Percentiles rank a stretch among this genome's conserved stretches.
Evolutionary conservation across 108 stramenopile genomes (phyloP).

Genomic region (Pelagomonas calceolata): DNA sequence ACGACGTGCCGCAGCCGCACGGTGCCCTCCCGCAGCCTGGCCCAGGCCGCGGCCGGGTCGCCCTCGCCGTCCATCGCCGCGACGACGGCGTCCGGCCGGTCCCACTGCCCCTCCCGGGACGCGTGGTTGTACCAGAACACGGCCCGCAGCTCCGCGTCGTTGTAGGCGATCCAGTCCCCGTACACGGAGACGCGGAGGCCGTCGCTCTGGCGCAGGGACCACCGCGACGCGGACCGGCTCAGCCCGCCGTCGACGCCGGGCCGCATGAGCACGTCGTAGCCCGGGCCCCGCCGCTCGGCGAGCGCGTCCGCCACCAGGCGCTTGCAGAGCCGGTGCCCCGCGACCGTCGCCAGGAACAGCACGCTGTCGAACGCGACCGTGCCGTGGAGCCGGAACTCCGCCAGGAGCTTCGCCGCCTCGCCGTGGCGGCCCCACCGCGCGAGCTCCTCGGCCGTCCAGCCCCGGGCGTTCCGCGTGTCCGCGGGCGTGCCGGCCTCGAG

Average conservation of each 20-base stretch:
- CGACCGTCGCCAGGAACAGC: constrained; percentile 36
- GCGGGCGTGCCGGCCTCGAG: constrained; percentile 33
- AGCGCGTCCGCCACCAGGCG: constrained; percentile 11
- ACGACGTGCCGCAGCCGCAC: too few species aligned
- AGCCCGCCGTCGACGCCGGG: not conserved
- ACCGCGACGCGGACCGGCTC: constrained; percentile 2
- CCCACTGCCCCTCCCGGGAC: constrained; percentile 21
- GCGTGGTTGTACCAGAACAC: constrained; percentile 38
- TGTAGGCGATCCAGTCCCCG: constrained; percentile 41
- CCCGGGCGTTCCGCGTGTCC: constrained; percentile 28
- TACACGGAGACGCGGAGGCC: constrained; percentile 29
- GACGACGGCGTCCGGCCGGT: constrained; percentile 22
- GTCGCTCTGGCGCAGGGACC: constrained; percentile 19
- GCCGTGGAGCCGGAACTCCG: constrained; percentile 38
- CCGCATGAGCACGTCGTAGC: not conserved
- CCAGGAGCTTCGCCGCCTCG: constrained; percentile 19
- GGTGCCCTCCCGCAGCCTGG: not conserved
- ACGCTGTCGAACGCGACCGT: constrained; percentile 38
- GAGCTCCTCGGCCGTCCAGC: too few species aligned
- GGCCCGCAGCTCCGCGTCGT: constrained; percentile 24
- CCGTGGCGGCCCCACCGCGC: too few species aligned
- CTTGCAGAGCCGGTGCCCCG: constrained; percentile 30
- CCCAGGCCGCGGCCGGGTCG: not conserved
- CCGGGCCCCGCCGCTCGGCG: too few species aligned
- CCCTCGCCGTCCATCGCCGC: constrained; percentile 30